Evolutionary conservation across 441 rosid genomes (phyloP).

Genomic region (Biscutella auriculata): DNA sequence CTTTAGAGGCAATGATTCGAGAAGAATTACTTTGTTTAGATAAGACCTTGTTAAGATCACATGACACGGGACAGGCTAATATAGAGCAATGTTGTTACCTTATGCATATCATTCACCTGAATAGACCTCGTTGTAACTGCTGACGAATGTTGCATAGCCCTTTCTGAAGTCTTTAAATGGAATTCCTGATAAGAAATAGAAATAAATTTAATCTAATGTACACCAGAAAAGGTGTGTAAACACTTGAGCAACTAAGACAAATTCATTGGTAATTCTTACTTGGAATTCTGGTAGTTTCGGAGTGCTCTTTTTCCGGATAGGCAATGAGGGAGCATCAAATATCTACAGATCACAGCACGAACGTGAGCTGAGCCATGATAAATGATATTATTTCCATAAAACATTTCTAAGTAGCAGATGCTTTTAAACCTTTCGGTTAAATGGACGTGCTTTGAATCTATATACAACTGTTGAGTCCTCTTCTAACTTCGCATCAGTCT

Average conservation of each 20-base stretch:
- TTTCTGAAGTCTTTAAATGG: constrained; percentile 67
- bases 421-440: constrained; percentile 76
- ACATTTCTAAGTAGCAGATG: constrained; percentile 3
- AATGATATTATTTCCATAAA: not conserved
- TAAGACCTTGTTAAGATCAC: not conserved
- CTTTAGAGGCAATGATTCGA: not conserved
- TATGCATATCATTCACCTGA: constrained; percentile 27
- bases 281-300: constrained; percentile 73
- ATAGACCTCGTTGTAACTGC: constrained; percentile 38
- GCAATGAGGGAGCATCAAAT: constrained; percentile 71
- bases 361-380: not conserved
- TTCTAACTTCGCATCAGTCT: constrained; percentile 33
- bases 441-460: constrained; percentile 80
- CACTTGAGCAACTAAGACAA: not conserved
- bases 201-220: not conserved
- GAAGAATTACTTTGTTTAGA: not conserved
- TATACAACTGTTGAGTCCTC: constrained; percentile 25
- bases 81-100: constrained; percentile 32
- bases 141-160: constrained; percentile 65
- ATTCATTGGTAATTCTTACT: constrained; percentile 27
- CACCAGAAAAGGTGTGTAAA: not conserved
- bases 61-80: not conserved
- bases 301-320: constrained; percentile 55
- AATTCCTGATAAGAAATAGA: constrained; percentile 48
- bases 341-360: constrained; percentile 37